A percentile compares a stretch with the other conserved stretches of the same genome.
phyloP scores from a whole-genome alignment of 2,329 filamentous ascomycete genomes.

The Fusarium sublunatum region DNA sequence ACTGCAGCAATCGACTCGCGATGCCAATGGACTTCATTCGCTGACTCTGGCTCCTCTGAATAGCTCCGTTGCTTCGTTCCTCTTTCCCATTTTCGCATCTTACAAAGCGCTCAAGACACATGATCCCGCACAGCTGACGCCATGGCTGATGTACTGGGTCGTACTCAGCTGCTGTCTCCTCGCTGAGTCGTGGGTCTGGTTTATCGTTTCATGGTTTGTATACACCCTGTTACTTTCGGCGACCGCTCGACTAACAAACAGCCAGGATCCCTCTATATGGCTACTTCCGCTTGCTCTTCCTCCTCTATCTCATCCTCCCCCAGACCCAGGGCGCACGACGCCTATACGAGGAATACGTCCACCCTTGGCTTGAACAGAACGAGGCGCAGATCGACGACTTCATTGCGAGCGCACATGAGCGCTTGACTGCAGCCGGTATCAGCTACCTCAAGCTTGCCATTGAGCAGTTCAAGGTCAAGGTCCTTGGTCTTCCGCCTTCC shows the following conservation, averaged over 20 bases:
- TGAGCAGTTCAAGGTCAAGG: slow-evolving; percentile 77
- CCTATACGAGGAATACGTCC: slow-evolving; percentile 85
- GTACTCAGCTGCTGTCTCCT: slow-evolving; percentile 85
- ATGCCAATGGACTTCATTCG: slow-evolving; percentile 13
- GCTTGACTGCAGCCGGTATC: slow-evolving; percentile 79
- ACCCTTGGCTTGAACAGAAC: slow-evolving; percentile 89
- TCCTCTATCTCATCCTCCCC: slow-evolving; percentile 95
- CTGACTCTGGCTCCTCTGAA: slow-evolving; percentile 18
- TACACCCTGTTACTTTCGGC: too few relatives aligned
- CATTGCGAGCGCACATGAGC: slow-evolving; percentile 84
- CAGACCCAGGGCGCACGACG: slow-evolving; percentile 93
- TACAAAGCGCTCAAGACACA: slow-evolving; percentile 97
- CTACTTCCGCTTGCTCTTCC: slow-evolving; percentile 86
- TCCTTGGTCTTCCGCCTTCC: slow-evolving; percentile 79
- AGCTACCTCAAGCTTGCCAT: slow-evolving; percentile 78
- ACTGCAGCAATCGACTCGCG: slow-evolving; percentile 1
- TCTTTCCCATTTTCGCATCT: slow-evolving; percentile 95
- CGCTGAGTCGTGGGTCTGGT: slow-evolving; percentile 87
- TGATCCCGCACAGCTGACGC: slow-evolving; percentile 87
- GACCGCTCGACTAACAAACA: slow-evolving; percentile 8
- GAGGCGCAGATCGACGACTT: slow-evolving; percentile 90
- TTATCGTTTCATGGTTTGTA: slow-evolving; percentile 78
- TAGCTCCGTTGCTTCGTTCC: slow-evolving; percentile 87
- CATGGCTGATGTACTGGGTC: slow-evolving; percentile 99
- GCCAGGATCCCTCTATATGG: slow-evolving; percentile 89